Evolutionary conservation across 257 asterid genomes (phyloP).

Genomic region (Scutellaria baicalensis): DNA sequence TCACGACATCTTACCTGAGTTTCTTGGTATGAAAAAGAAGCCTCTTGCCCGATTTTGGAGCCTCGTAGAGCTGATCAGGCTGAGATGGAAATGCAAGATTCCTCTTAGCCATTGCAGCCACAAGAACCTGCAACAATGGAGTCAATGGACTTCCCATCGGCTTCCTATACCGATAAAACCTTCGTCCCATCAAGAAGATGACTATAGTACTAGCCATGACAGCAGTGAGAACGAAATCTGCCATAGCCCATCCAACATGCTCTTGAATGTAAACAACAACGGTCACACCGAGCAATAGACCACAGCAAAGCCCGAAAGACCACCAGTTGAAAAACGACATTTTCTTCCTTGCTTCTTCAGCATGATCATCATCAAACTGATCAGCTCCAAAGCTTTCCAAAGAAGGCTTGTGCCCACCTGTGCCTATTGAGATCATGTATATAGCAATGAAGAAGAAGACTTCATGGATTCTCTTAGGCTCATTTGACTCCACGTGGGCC

Average conservation of each 20-base stretch:
- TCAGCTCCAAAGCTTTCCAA: constrained; percentile 89
- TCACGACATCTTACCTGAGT: constrained; percentile 31
- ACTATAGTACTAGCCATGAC: constrained; percentile 38
- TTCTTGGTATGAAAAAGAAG: constrained; percentile 53
- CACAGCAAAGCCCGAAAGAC: constrained; percentile 62
- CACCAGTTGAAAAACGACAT: constrained; percentile 92
- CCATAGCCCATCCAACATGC: constrained; percentile 55
- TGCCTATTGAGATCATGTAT: constrained; percentile 63
- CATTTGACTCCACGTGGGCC: constrained; percentile 10
- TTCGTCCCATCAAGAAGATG: constrained; percentile 45
- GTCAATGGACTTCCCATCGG: constrained; percentile 64
- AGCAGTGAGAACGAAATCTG: constrained; percentile 44
- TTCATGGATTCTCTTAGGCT: constrained; percentile 39
- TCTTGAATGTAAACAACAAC: constrained; percentile 57
- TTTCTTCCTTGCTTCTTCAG: constrained; percentile 45
- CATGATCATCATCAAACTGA: constrained; percentile 76
- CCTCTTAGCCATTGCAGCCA: constrained; percentile 63
- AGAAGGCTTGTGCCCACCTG: constrained; percentile 83
- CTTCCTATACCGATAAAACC: constrained; percentile 51
- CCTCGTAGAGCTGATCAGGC: constrained; percentile 44
- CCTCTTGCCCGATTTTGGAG: constrained; percentile 30
- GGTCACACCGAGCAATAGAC: constrained; percentile 58
- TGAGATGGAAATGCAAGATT: constrained; percentile 36
- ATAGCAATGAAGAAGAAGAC: constrained; percentile 58
- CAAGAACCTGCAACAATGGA: constrained; percentile 62